Evolutionary conservation across 768 basidiomycete genomes (phyloP).

Genomic region (Amanita thiersii): DNA sequence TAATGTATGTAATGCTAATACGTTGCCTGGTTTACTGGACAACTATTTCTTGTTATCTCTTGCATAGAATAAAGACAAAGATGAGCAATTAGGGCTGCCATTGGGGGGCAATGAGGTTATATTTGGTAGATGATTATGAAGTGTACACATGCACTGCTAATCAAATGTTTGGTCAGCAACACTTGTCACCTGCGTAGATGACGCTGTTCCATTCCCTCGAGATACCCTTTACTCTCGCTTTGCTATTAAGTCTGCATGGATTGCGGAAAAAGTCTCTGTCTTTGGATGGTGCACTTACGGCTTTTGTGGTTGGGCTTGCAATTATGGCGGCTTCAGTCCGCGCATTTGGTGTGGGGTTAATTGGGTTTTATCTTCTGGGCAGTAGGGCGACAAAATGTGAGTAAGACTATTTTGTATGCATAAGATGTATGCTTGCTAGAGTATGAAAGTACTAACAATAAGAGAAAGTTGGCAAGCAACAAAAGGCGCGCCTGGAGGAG

Average conservation of each 20-base stretch:
- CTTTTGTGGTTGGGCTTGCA: slow-evolving; percentile 67
- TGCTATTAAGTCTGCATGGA: slow-evolving; percentile 60
- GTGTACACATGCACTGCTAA: no score
- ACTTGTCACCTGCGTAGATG: not conserved
- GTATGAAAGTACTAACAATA: not conserved
- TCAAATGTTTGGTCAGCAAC: not conserved
- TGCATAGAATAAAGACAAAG: no score
- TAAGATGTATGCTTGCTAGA: not conserved
- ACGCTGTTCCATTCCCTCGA: slow-evolving; percentile 14
- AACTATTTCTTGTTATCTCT: no score
- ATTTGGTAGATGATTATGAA: no score
- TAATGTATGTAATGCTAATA: no score
- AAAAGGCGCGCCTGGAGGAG: slow-evolving; percentile 71
- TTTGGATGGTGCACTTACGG: slow-evolving; percentile 66
- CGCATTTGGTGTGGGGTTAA: slow-evolving; percentile 56
- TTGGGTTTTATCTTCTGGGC: slow-evolving; percentile 74
- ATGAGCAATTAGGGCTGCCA: no score
- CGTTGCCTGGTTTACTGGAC: no score
- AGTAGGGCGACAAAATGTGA: slow-evolving; percentile 78
- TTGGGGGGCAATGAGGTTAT: no score
- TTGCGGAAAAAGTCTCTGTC: slow-evolving; percentile 69
- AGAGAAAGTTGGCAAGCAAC: slow-evolving; percentile 55
- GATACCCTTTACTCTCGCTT: slow-evolving; percentile 38
- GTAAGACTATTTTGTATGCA: no score
- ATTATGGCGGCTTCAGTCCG: slow-evolving; percentile 62